These are phyloP conservation scores for Zychaea mexicana DNA, from an alignment of 371 early-diverging fungal genomes.

Conservation along the genomic window DNA sequence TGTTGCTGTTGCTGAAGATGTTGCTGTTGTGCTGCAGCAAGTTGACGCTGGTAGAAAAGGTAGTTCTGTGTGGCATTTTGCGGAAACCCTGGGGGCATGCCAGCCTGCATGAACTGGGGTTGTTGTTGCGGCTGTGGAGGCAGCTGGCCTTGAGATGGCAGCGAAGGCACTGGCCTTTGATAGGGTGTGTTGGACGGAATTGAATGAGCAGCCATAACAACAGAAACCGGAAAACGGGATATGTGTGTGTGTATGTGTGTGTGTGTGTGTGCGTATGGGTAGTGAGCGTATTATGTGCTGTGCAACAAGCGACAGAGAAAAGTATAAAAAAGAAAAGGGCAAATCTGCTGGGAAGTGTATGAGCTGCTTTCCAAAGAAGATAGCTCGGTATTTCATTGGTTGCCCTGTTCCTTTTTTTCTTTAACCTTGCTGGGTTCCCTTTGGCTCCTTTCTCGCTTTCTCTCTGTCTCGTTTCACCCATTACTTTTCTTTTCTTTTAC, in stretches of 20 bases:
- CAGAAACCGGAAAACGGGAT: background rate
- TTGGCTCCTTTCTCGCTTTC: background rate
- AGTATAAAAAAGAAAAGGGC: too few species aligned
- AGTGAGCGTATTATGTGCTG: too few species aligned
- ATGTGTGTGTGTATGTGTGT: too few species aligned
- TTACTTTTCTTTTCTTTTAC: background rate
- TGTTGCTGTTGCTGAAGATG: constrained; percentile 14
- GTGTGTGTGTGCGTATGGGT: too few species aligned
- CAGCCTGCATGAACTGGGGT: constrained; percentile 2
- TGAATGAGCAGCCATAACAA: constrained; percentile 4
- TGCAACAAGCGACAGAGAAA: too few species aligned
- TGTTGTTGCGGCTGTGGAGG: constrained; percentile 1
- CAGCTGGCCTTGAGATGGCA: constrained; percentile 9
- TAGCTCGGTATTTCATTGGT: too few species aligned
- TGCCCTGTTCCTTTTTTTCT: too few species aligned
- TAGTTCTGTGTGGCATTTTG: background rate
- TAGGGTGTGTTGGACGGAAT: constrained; percentile 2
- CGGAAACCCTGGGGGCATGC: constrained; percentile 2
- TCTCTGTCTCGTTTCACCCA: background rate
- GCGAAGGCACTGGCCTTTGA: constrained; percentile 1
- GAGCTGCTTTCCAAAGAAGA: too few species aligned
- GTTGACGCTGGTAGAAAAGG: constrained; percentile 1
- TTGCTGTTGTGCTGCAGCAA: background rate
- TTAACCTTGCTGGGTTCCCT: too few species aligned
- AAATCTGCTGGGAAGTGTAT: too few species aligned